Conservation (phyloP, 257 asterid genomes). For the Lithospermum erythrorhizon region DNA sequence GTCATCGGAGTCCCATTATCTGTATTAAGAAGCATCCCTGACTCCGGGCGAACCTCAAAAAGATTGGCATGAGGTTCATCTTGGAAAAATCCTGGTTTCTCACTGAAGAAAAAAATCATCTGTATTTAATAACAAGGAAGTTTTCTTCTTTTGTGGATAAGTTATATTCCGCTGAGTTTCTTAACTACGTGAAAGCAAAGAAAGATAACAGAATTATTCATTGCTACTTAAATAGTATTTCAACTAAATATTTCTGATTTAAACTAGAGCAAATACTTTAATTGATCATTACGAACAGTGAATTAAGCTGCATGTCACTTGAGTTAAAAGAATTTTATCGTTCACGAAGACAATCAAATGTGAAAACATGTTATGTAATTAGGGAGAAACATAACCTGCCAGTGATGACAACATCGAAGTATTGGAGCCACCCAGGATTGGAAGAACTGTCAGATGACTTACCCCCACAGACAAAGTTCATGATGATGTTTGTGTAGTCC, state of each 20-base stretch:
- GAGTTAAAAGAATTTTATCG: background rate
- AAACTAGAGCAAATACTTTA: too few species aligned
- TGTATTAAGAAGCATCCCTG: slow-evolving; percentile 90
- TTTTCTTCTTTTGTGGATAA: background rate
- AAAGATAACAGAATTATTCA: too few species aligned
- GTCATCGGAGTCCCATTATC: slow-evolving; percentile 98
- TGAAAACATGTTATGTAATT: slow-evolving; percentile 1
- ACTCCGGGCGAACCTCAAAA: slow-evolving; percentile 76
- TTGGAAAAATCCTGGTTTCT: slow-evolving; percentile 89
- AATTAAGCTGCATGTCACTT: too few species aligned
- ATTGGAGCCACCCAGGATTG: slow-evolving; percentile 73
- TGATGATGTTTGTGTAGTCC: slow-evolving; percentile 89
- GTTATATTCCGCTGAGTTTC: background rate
- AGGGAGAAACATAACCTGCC: slow-evolving; percentile 64
- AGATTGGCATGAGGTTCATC: slow-evolving; percentile 81
- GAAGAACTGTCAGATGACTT: slow-evolving; percentile 34
- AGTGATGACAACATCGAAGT: slow-evolving; percentile 82
- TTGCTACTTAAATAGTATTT: background rate
- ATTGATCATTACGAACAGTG: too few species aligned
- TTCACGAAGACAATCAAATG: background rate
- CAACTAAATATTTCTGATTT: background rate
- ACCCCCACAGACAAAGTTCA: slow-evolving; percentile 88
- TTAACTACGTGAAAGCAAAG: background rate
- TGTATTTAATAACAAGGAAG: background rate
- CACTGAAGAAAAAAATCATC: slow-evolving; percentile 30